Conservation (phyloP, 75 land plant genomes). For the Sequoia sempervirens region DNA sequence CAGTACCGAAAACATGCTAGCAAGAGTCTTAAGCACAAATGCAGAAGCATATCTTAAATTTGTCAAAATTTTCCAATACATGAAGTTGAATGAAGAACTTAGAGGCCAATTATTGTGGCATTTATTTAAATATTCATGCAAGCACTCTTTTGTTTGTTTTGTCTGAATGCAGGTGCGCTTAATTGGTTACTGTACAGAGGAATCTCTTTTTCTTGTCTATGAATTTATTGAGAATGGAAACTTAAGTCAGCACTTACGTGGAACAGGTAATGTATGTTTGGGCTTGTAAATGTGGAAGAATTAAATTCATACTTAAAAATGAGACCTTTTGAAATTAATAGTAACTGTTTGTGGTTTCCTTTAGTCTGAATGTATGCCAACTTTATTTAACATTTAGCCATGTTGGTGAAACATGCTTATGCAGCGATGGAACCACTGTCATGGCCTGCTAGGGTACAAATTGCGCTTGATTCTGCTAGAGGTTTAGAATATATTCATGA, state of each 20-base stretch:
- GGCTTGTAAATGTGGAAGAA: neutral
- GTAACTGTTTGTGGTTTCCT: neutral
- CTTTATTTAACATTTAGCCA: neutral
- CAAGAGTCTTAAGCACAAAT: neutral
- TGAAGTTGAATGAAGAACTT: neutral
- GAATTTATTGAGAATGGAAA: slow-evolving; percentile 94
- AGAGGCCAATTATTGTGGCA: neutral
- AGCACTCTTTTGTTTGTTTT: neutral
- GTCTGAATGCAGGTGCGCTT: slow-evolving; percentile 68
- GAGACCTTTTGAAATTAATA: neutral
- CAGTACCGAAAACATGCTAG: neutral
- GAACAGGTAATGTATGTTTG: slow-evolving; percentile 28
- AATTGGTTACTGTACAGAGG: slow-evolving; percentile 88
- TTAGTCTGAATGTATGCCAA: neutral
- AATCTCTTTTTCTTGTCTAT: slow-evolving; percentile 77
- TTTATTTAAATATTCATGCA: neutral
- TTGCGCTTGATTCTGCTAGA: slow-evolving; percentile 83
- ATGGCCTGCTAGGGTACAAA: slow-evolving; percentile 83
- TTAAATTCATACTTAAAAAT: neutral
- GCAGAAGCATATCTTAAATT: neutral
- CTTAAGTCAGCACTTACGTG: slow-evolving; percentile 75
- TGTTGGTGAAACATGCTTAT: slow-evolving; percentile 2
- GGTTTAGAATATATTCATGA: slow-evolving; percentile 91
- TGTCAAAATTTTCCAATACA: neutral
- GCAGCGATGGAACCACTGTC: slow-evolving; percentile 69